Evolutionary conservation across 495 filamentous ascomycete species (phyloP).

Genomic region (Articulospora tetracladia): DNA sequence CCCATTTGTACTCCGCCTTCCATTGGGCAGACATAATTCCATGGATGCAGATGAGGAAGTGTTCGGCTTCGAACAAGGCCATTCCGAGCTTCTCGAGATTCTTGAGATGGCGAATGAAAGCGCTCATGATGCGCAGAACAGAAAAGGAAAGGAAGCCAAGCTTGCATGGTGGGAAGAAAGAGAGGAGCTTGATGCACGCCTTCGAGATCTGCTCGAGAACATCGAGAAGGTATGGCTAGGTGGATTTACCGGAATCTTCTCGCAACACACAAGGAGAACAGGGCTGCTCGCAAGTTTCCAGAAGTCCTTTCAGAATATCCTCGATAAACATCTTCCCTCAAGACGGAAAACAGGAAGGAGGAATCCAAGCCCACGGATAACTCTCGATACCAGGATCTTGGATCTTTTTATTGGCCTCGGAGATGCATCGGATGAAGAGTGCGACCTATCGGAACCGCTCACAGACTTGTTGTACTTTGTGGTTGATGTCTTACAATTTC

Average conservation of each 20-base stretch:
- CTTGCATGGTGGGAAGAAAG: conserved; percentile 85
- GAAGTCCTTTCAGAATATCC: conserved; percentile 69
- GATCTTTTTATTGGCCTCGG: conserved; percentile 87
- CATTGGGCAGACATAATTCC: conserved; percentile 73
- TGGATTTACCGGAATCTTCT: conserved; percentile 89
- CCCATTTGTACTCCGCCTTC: conserved; percentile 82
- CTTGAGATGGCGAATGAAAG: conserved; percentile 74
- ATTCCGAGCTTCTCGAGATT: conserved; percentile 74
- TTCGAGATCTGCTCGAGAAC: conserved; percentile 74
- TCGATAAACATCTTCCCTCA: conserved; percentile 87
- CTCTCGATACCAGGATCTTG: conserved; percentile 71
- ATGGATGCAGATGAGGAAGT: conserved; percentile 76
- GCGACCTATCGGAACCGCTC: conserved; percentile 78
- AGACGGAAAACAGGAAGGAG: conserved; percentile 57
- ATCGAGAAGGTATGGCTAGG: conserved; percentile 94
- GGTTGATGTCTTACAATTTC: conserved; percentile 93
- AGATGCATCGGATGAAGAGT: conserved; percentile 57
- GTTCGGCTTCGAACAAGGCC: conserved; percentile 78
- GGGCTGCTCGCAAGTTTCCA: conserved; percentile 70
- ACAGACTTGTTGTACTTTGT: conserved; percentile 93
- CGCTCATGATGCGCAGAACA: conserved; percentile 66
- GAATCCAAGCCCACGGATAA: conserved; percentile 43
- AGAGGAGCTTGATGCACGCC: conserved; percentile 68
- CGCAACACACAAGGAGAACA: conserved; percentile 55
- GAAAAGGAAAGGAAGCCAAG: conserved; percentile 58